Base-by-base conservation (phyloP, 768 basidiomycete genomes). In the Daedalea quercina region DNA sequence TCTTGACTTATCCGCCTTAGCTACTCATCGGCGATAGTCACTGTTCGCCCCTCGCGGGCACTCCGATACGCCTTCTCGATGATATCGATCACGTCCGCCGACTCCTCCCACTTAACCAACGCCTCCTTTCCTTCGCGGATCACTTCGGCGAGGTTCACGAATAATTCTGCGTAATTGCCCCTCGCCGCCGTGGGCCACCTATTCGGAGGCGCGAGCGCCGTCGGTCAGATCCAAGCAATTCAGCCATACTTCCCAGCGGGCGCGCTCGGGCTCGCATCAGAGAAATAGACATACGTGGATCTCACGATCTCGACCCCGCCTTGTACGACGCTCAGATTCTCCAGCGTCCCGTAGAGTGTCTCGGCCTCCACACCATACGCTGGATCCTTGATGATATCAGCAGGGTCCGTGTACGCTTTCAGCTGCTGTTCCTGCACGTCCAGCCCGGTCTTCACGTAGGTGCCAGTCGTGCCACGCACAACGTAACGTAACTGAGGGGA, bases 401-500 rank as follows among this genome's bases (percentile, higher is more conserved):
- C 65, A 22, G 80, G 79, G 8, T 70, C 66, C 9, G 76, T 60
- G 45, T 82, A 78, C 11, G 65, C 73, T 61, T 82, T 83, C 46
- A 91, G 76, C 57, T 88, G 84, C 45, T 81, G 81, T 68, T 93
- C 91, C 63, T 94, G 90, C 2, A 80, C 69, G 65, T 92, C 90
- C n/a, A 89, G 64, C 3, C 90, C 90, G 61, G 75, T 78, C 67
- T 95, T 94, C 51, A 76, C 73, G 68, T 77, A 92, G 2, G 82
- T 78, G 28, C 87, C 90, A 55, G 76, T 75, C 19, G 81, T 81
- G 40, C 90, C 89, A 48, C 85, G 82, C 54, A 91, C 76, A 37
- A 78, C 62, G 65, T 80, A 95, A 20, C 90, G 82, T 20, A 84
- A 66, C 65, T 92, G 92, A 1, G 72, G 74, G 2, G 77, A 71